Evolutionary conservation across 176 grass and related monocot species (phyloP).

Genomic region (Luzula sylvatica): DNA sequence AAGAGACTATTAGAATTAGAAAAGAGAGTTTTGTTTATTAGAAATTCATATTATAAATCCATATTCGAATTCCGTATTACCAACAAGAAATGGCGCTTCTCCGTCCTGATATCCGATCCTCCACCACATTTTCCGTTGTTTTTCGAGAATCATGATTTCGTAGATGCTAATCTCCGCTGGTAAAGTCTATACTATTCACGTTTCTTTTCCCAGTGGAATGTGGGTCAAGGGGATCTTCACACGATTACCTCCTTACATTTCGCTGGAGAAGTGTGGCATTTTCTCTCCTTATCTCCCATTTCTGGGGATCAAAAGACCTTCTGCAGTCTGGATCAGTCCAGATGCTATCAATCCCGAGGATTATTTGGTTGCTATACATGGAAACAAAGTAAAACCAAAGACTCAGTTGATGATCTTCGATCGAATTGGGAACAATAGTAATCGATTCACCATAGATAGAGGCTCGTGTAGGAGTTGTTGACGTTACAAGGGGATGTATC

Average conservation of each 20-base stretch:
- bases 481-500: not conserved
- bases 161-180: not conserved
- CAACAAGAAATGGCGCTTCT: not conserved
- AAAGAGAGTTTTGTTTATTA: too few species aligned
- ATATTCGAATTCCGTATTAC: too few species aligned
- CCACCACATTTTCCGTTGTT: conserved; percentile 15
- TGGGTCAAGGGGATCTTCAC: not conserved
- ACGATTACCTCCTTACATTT: not conserved
- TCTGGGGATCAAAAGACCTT: not conserved
- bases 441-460: not conserved
- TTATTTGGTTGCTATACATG: not conserved
- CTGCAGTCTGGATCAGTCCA: not conserved
- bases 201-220: not conserved
- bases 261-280: not conserved
- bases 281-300: conserved; percentile 3
- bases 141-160: not conserved
- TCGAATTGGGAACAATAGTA: not conserved
- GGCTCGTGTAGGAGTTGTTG: conserved; percentile 6
- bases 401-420: not conserved
- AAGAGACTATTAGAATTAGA: too few species aligned
- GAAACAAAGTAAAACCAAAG: not conserved
- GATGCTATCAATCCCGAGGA: not conserved
- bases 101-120: not conserved
- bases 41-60: too few species aligned
- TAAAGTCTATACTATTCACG: not conserved